These are phyloP conservation scores for Saccharomyces pastorianus DNA, from an alignment of 1,139 yeast species.

Conservation along the genomic window DNA sequence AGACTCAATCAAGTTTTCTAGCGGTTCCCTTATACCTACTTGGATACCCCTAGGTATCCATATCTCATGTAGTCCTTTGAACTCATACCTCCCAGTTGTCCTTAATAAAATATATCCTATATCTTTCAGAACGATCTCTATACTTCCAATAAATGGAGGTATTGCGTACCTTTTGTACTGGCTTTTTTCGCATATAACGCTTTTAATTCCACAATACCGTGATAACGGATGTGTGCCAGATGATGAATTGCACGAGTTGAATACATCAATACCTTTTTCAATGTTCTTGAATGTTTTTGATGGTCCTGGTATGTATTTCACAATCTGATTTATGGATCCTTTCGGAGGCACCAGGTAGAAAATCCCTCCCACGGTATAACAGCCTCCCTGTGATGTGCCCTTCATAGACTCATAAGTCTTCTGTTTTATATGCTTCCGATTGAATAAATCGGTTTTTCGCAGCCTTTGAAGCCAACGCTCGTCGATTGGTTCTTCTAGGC, in stretches of 20 bases:
- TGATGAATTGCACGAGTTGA: conserved; percentile 20
- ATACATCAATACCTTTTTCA: conserved; percentile 29
- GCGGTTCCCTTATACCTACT: conserved; percentile 37
- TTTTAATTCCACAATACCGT: conserved; percentile 32
- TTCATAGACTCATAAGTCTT: conserved; percentile 38
- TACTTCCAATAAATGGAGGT: conserved; percentile 62
- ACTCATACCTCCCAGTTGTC: conserved; percentile 50
- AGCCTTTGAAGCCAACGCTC: conserved; percentile 23
- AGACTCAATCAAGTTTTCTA: conserved; percentile 16
- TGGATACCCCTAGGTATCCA: conserved; percentile 44
- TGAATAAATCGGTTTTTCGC: conserved; percentile 25
- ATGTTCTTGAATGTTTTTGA: conserved; percentile 23
- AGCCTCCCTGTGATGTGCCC: conserved; percentile 34
- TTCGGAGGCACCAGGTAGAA: conserved; percentile 43
- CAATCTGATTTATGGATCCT: conserved; percentile 38
- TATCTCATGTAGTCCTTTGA: conserved; percentile 36
- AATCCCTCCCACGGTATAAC: conserved; percentile 53
- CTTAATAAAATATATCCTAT: conserved; percentile 58
- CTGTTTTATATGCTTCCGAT: conserved; percentile 19
- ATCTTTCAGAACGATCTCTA: conserved; percentile 62
- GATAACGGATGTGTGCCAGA: conserved; percentile 23
- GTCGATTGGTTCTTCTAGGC: conserved; percentile 16
- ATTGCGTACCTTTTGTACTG: conserved; percentile 40
- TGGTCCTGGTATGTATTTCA: conserved; percentile 30
- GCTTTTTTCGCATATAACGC: conserved; percentile 30